These are phyloP conservation scores for Craterostigma plantagineum DNA, from an alignment of 257 asterid species.

Conservation along the genomic window DNA sequence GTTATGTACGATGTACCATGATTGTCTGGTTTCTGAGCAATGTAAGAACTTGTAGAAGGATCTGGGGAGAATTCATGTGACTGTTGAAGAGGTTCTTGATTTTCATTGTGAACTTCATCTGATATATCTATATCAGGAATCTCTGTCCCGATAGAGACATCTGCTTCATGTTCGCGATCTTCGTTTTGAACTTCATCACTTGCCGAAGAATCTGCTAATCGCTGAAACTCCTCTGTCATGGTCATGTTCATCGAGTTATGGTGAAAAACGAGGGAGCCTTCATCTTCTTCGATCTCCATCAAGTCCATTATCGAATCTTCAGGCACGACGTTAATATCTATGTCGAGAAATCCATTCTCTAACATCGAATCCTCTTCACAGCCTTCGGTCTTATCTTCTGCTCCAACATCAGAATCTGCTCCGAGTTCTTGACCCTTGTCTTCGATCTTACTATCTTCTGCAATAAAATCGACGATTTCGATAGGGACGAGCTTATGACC, in stretches of 20 bases:
- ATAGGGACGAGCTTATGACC: slow-evolving; percentile 51
- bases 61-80: slow-evolving; percentile 23
- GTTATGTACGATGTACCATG: slow-evolving; percentile 40
- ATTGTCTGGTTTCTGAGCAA: slow-evolving; percentile 7
- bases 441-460: slow-evolving; percentile 18
- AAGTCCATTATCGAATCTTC: slow-evolving; percentile 28
- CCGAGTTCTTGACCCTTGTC: slow-evolving; percentile 13
- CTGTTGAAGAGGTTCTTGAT: slow-evolving; percentile 14
- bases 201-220: slow-evolving; percentile 33
- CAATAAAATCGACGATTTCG: slow-evolving; percentile 41
- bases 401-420: slow-evolving; percentile 11
- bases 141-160: slow-evolving; percentile 88
- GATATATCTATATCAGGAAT: slow-evolving; percentile 72
- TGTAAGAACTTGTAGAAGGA: slow-evolving; percentile 13
- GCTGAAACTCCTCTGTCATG: slow-evolving; percentile 14
- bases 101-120: slow-evolving; percentile 38
- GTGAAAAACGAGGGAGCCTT: slow-evolving; percentile 32
- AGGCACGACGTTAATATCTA: slow-evolving; percentile 26
- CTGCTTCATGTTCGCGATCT: slow-evolving; percentile 58
- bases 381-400: slow-evolving; percentile 14
- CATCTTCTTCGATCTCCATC: slow-evolving; percentile 56
- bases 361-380: slow-evolving; percentile 9
- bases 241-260: slow-evolving; percentile 14
- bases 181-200: slow-evolving; percentile 42
- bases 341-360: slow-evolving; percentile 15